Percentiles rank a stretch among this genome's conserved stretches.
Conservation (phyloP, 2,329 filamentous ascomycete genomes). For the Chaetomium sp. region DNA sequence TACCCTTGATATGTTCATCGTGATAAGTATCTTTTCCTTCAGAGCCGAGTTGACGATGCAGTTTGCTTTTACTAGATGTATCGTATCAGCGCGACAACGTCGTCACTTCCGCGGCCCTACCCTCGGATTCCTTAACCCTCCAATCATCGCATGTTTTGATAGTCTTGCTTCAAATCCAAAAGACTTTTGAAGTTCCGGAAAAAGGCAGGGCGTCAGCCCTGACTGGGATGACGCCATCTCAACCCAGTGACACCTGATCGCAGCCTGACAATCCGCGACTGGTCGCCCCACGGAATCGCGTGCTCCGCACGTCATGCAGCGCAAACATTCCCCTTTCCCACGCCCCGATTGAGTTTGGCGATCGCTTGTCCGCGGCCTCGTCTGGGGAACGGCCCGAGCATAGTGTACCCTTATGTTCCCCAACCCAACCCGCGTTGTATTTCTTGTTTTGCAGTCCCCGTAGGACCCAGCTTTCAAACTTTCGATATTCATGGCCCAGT, state of each 20-base stretch:
- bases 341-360: not conserved
- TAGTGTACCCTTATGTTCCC: not conserved
- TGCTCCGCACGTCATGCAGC: slow-evolving; percentile 16
- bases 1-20: no score
- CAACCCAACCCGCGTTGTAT: not conserved
- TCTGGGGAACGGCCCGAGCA: not conserved
- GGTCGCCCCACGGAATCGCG: slow-evolving; percentile 8
- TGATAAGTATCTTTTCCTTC: no score
- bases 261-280: not conserved
- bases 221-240: slow-evolving; percentile 8
- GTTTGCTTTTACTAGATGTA: no score
- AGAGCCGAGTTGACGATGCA: no score
- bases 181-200: no score
- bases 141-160: no score
- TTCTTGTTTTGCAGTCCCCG: no score
- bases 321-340: not conserved
- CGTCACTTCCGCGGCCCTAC: no score
- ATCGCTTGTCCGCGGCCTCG: not conserved
- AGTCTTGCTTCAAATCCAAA: no score
- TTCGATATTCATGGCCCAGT: no score
- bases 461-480: not conserved
- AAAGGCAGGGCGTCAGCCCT: not conserved
- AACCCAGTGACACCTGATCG: not conserved
- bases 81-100: no score
- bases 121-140: no score